Conservation (phyloP, 352 stramenopile species). For the Globisporangium recalcitrans region DNA sequence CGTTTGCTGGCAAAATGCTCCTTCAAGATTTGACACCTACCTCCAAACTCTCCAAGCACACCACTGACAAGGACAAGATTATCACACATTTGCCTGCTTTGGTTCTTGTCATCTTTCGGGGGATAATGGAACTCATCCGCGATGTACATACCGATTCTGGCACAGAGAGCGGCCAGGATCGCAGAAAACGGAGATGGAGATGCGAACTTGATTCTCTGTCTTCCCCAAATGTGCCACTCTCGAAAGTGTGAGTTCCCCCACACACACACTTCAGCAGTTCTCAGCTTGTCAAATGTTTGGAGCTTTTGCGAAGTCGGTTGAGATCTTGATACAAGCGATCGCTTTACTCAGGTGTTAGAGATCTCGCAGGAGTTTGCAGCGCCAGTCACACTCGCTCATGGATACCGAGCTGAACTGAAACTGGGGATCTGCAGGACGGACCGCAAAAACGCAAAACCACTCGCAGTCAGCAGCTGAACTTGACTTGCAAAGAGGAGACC, state of each 20-base stretch:
- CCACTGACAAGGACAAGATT: background rate
- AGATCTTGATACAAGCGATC: background rate
- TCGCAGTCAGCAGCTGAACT: background rate
- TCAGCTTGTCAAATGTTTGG: background rate
- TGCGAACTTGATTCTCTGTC: background rate
- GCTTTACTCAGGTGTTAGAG: background rate
- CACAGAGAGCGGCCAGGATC: background rate
- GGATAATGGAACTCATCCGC: background rate
- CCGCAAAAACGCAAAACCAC: background rate
- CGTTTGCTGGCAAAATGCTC: background rate
- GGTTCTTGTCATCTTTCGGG: conserved; percentile 5
- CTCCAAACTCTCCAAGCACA: background rate
- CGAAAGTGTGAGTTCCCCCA: background rate
- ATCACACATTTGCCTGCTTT: background rate
- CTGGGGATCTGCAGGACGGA: background rate
- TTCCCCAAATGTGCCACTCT: background rate
- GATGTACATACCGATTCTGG: background rate
- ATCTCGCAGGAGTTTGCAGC: background rate
- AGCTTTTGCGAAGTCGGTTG: too few relatives aligned
- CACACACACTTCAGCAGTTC: background rate
- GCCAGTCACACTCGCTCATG: background rate
- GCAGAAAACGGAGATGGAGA: background rate
- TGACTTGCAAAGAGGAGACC: background rate
- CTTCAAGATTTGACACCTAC: background rate
- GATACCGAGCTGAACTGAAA: conserved; percentile 6